Conservation (phyloP, 1,284 basidiomycete genomes). For the Tilletia horrida region DNA sequence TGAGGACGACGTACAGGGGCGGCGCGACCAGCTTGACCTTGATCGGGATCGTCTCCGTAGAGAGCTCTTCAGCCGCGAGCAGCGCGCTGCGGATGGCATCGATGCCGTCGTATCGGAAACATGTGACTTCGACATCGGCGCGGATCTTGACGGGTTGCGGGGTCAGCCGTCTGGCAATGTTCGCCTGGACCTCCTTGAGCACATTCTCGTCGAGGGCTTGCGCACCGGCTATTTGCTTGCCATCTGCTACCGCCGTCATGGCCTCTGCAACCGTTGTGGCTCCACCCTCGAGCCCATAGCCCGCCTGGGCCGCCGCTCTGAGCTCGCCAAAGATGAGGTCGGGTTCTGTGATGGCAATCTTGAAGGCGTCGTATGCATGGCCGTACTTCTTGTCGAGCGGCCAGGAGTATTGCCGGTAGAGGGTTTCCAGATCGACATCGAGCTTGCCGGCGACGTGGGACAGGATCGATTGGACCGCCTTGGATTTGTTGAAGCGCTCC, state of each 20-base stretch:
- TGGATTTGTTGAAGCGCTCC: slow-evolving; percentile 96
- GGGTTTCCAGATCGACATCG: slow-evolving; percentile 63
- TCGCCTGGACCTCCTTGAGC: slow-evolving; percentile 69
- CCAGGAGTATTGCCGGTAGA: slow-evolving; percentile 91
- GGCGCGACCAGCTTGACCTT: slow-evolving; percentile 96
- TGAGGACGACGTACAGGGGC: slow-evolving; percentile 90
- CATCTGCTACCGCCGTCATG: not conserved
- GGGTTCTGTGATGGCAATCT: slow-evolving; percentile 74
- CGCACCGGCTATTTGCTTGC: not conserved
- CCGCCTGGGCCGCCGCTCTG: slow-evolving; percentile 2
- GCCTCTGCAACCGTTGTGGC: not conserved
- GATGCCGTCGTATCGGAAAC: slow-evolving; percentile 95
- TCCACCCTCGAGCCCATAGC: slow-evolving; percentile 6
- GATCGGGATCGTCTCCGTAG: slow-evolving; percentile 87
- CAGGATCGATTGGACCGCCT: slow-evolving; percentile 58
- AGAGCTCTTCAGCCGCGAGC: slow-evolving; percentile 77
- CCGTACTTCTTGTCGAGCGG: slow-evolving; percentile 88
- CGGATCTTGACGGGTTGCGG: slow-evolving; percentile 98
- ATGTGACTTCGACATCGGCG: slow-evolving; percentile 95
- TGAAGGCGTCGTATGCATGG: slow-evolving; percentile 97
- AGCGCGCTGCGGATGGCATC: slow-evolving; percentile 94
- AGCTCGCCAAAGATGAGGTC: slow-evolving; percentile 13
- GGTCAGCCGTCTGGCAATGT: slow-evolving; percentile 89
- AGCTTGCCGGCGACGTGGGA: slow-evolving; percentile 52
- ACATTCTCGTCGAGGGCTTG: slow-evolving; percentile 59